These are phyloP conservation scores for Trametes cinnabarina DNA, from an alignment of 768 basidiomycete species.

Conservation along the genomic window DNA sequence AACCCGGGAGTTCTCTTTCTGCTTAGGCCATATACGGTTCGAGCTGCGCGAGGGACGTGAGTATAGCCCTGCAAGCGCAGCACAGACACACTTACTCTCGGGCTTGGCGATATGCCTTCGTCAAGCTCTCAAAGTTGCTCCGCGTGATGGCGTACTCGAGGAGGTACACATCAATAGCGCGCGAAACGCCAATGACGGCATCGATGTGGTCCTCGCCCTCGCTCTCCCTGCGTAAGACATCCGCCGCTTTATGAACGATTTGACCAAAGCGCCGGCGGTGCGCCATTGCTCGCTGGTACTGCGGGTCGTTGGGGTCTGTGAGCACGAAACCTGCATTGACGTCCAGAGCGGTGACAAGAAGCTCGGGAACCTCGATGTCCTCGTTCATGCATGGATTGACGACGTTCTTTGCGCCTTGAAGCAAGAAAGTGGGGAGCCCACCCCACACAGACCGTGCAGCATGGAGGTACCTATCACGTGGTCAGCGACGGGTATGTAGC, in stretches of 20 bases:
- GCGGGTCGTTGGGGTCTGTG: slow-evolving; percentile 67
- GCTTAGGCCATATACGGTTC: slow-evolving; percentile 65
- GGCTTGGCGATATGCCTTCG: slow-evolving; percentile 63
- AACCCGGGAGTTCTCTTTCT: slow-evolving; percentile 72
- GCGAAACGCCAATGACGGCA: slow-evolving; percentile 69
- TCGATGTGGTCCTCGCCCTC: slow-evolving; percentile 84
- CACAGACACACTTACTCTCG: slow-evolving; percentile 49
- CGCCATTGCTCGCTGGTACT: slow-evolving; percentile 61
- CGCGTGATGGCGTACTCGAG: slow-evolving; percentile 67
- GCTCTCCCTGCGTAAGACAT: slow-evolving; percentile 55
- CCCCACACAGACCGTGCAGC: slow-evolving; percentile 74
- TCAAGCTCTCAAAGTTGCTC: slow-evolving; percentile 56
- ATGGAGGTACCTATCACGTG: slow-evolving; percentile 54
- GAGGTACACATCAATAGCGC: slow-evolving; percentile 73
- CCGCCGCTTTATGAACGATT: slow-evolving; percentile 65
- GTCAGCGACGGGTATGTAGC: not conserved
- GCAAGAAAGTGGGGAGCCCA: slow-evolving; percentile 69
- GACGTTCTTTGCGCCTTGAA: slow-evolving; percentile 56
- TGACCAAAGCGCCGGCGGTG: slow-evolving; percentile 66
- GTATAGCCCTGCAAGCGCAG: not conserved
- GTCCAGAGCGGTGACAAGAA: slow-evolving; percentile 63
- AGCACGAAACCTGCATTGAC: slow-evolving; percentile 76
- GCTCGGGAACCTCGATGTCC: slow-evolving; percentile 64
- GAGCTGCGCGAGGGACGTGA: slow-evolving; percentile 36
- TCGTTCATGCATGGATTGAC: slow-evolving; percentile 56